A percentile compares a stretch with the other conserved stretches of the same genome.
Conservation (phyloP, 371 early-diverging fungal genomes). For the Syncephalastrum racemosum region DNA sequence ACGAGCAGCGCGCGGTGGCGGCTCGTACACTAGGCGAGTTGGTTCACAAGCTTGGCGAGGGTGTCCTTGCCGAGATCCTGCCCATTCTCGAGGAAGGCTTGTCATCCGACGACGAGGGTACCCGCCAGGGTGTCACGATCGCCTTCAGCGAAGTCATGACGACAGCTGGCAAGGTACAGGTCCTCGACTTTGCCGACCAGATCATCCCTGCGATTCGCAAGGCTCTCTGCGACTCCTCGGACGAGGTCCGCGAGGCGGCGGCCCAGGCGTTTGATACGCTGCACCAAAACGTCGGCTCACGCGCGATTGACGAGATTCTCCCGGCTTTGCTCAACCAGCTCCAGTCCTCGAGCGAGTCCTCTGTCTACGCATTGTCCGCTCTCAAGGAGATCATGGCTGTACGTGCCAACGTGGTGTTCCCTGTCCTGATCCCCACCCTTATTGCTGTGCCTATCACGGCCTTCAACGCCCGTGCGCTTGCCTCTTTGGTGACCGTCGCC, state of each 20-base stretch:
- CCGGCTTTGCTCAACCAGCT: slow-evolving; percentile 86
- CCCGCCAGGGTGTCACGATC: slow-evolving; percentile 90
- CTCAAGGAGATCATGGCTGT: slow-evolving; percentile 96
- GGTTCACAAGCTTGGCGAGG: slow-evolving; percentile 93
- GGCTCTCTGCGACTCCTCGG: slow-evolving; percentile 76
- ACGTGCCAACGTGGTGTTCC: slow-evolving; percentile 93
- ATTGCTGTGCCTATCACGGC: slow-evolving; percentile 83
- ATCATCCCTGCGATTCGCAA: slow-evolving; percentile 80
- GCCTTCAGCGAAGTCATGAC: slow-evolving; percentile 92
- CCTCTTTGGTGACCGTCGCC: slow-evolving; percentile 89
- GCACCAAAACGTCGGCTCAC: slow-evolving; percentile 86
- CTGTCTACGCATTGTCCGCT: slow-evolving; percentile 85
- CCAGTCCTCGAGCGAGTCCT: slow-evolving; percentile 60
- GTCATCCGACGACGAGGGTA: slow-evolving; percentile 60
- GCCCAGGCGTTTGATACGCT: slow-evolving; percentile 94
- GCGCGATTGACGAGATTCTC: slow-evolving; percentile 90
- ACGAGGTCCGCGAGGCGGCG: slow-evolving; percentile 91
- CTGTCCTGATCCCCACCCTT: slow-evolving; percentile 92
- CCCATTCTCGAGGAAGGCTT: slow-evolving; percentile 88
- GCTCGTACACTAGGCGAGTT: slow-evolving; percentile 94
- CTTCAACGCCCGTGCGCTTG: slow-evolving; percentile 91
- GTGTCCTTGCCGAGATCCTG: slow-evolving; percentile 80
- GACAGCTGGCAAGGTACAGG: slow-evolving; percentile 78
- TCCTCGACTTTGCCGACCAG: slow-evolving; percentile 80
- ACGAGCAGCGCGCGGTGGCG: slow-evolving; percentile 80